A percentile compares a stretch with the other conserved stretches of the same genome.
Conservation (phyloP, 352 stramenopile species). For the Phytophthora colocasiae region DNA sequence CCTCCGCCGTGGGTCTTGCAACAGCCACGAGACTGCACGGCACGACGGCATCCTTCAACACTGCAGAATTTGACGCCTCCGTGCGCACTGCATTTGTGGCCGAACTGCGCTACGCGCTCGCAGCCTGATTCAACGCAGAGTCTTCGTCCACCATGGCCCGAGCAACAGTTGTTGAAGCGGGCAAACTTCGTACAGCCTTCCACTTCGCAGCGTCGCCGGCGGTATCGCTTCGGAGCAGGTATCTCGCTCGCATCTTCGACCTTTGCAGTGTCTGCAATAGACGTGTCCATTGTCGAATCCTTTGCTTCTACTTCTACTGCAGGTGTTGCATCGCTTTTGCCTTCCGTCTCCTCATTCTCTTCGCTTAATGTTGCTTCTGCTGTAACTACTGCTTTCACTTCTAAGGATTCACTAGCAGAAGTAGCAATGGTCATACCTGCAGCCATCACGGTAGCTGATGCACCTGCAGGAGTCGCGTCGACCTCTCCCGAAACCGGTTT, state of each 20-base stretch:
- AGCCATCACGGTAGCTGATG: constrained; percentile 8
- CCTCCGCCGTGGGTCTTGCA: constrained; percentile 90
- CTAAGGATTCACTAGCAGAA: constrained; percentile 2
- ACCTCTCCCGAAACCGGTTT: constrained; percentile 15
- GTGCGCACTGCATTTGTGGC: constrained; percentile 84
- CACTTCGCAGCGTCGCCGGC: constrained; percentile 69
- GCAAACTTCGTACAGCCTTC: constrained; percentile 78
- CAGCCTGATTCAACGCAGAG: constrained; percentile 75
- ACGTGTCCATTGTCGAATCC: not conserved
- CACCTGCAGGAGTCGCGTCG: constrained; percentile 4
- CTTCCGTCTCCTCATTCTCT: constrained; percentile 2
- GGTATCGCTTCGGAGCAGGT: constrained; percentile 58
- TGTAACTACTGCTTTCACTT: constrained; percentile 3
- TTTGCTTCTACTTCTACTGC: constrained; percentile 8
- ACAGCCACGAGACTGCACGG: constrained; percentile 83
- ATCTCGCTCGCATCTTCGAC: not conserved
- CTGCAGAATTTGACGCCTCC: constrained; percentile 82
- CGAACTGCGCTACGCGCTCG: constrained; percentile 77
- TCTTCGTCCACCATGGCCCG: constrained; percentile 72
- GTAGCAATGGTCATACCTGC: not conserved
- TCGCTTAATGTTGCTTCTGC: constrained; percentile 6
- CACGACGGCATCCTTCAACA: constrained; percentile 70
- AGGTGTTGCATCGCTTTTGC: constrained; percentile 1
- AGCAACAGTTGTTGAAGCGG: constrained; percentile 83
- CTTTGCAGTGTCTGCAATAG: constrained; percentile 5